Evolutionary conservation across 2,329 filamentous ascomycete genomes (phyloP).

Genomic region (Pseudopyricularia cyperi): DNA sequence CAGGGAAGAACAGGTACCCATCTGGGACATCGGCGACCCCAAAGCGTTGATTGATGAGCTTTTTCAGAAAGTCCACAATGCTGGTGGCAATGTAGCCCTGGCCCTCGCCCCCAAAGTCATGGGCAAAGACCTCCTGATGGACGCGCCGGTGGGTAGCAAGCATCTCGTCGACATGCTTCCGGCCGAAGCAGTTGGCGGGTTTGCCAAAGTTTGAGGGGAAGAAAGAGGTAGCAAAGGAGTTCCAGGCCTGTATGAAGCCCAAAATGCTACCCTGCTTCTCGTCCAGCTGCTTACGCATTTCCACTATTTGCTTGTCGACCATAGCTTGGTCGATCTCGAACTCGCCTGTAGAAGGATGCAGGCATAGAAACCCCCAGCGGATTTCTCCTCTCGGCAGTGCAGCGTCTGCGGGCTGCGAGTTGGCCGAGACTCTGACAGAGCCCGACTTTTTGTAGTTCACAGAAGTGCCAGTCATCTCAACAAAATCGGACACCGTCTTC

Average conservation of each 20-base stretch:
- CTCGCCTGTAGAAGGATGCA: constrained; percentile 36
- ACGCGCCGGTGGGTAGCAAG: constrained; percentile 31
- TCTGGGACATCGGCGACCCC: constrained; percentile 26
- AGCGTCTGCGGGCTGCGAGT: constrained; percentile 11
- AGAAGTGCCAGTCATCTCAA: constrained; percentile 38
- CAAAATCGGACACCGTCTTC: constrained; percentile 42
- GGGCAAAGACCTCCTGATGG: constrained; percentile 31
- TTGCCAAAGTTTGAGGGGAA: constrained; percentile 39
- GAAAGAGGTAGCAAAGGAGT: constrained; percentile 37
- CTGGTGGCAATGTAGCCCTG: constrained; percentile 16
- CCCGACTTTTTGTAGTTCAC: constrained; percentile 41
- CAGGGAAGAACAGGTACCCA: constrained; percentile 32
- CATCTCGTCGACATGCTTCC: constrained; percentile 36
- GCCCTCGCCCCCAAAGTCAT: neutral
- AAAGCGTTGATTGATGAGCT: constrained; percentile 38
- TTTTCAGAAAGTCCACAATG: constrained; percentile 42
- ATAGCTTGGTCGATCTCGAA: constrained; percentile 47
- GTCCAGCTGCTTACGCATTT: constrained; percentile 44
- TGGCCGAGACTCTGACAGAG: constrained; percentile 24
- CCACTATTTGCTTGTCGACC: constrained; percentile 45
- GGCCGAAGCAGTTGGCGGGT: constrained; percentile 37
- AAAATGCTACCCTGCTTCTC: constrained; percentile 30
- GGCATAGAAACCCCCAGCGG: constrained; percentile 40
- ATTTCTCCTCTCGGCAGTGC: constrained; percentile 34
- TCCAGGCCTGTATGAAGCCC: constrained; percentile 35